phyloP scores from a whole-genome alignment of 176 grass and related monocot genomes.

The Zoysia pacifica region DNA sequence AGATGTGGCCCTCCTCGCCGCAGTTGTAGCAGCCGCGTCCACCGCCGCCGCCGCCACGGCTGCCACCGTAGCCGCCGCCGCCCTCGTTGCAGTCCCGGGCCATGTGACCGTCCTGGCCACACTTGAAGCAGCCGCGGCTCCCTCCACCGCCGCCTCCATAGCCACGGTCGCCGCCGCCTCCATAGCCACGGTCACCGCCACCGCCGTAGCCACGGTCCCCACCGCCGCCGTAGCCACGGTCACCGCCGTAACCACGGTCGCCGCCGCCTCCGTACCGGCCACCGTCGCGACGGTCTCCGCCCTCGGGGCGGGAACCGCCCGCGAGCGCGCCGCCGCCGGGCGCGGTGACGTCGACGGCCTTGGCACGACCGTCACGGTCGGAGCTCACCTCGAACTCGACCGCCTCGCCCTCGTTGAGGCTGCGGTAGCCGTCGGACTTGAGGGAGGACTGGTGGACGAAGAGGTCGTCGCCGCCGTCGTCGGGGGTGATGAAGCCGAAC shows the following conservation, averaged over 20 bases:
- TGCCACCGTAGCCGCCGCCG: neutral
- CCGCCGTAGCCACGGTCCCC: neutral
- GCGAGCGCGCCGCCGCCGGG: conserved; percentile 12
- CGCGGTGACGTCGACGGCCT: conserved; percentile 27
- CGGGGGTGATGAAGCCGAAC: conserved; percentile 40
- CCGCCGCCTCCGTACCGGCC: neutral
- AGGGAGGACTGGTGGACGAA: conserved; percentile 42
- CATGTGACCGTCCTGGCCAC: conserved; percentile 55
- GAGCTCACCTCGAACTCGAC: conserved; percentile 21
- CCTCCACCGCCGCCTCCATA: neutral
- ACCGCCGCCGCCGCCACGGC: neutral
- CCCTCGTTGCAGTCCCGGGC: conserved; percentile 39
- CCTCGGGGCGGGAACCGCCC: neutral
- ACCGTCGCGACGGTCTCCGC: conserved; percentile 6
- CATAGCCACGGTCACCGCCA: neutral
- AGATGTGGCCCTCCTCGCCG: conserved; percentile 12
- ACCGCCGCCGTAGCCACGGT: neutral
- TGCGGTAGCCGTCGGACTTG: conserved; percentile 40
- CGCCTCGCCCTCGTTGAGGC: conserved; percentile 11
- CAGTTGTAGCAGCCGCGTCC: conserved; percentile 20
- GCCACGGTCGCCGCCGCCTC: neutral
- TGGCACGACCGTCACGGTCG: conserved; percentile 25
- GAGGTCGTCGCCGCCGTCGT: conserved; percentile 26
- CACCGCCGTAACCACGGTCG: neutral
- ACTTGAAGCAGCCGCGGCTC: conserved; percentile 38